Conservation (phyloP, 2,329 filamentous ascomycete species). For the Aspergillus latus region DNA sequence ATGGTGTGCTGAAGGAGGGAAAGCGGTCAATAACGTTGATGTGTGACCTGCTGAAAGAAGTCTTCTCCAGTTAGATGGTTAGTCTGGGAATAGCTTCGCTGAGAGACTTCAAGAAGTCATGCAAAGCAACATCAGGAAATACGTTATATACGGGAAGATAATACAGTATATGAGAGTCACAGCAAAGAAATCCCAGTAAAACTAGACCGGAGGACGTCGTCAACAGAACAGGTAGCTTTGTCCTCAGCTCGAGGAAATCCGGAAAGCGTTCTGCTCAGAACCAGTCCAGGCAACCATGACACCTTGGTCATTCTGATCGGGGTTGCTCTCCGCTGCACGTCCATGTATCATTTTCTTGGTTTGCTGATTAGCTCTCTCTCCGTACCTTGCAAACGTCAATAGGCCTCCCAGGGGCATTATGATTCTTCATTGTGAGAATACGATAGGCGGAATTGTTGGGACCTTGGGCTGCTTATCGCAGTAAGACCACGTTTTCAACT, state of each 20-base stretch:
- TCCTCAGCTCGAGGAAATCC: too few species aligned
- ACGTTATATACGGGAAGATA: background rate
- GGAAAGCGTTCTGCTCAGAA: too few species aligned
- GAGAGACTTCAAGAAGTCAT: background rate
- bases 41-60: constrained; percentile 38
- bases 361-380: background rate
- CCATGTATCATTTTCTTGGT: background rate
- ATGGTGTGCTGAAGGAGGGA: constrained; percentile 54
- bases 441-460: background rate
- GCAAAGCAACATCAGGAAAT: background rate
- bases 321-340: too few species aligned
- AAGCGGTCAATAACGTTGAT: constrained; percentile 51
- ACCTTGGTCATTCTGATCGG: background rate
- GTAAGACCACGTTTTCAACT: too few species aligned
- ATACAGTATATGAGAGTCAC: too few species aligned
- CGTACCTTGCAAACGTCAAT: background rate
- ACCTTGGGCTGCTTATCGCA: background rate
- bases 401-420: background rate
- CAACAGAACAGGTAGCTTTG: too few species aligned
- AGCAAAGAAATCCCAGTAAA: too few species aligned
- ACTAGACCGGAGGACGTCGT: too few species aligned
- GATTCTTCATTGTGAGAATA: background rate
- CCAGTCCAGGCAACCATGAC: background rate
- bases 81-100: background rate
- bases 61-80: constrained; percentile 22